These are phyloP conservation scores for Debaryomyces sp. DNA, from an alignment of 1,139 yeast species.

Conservation along the genomic window DNA sequence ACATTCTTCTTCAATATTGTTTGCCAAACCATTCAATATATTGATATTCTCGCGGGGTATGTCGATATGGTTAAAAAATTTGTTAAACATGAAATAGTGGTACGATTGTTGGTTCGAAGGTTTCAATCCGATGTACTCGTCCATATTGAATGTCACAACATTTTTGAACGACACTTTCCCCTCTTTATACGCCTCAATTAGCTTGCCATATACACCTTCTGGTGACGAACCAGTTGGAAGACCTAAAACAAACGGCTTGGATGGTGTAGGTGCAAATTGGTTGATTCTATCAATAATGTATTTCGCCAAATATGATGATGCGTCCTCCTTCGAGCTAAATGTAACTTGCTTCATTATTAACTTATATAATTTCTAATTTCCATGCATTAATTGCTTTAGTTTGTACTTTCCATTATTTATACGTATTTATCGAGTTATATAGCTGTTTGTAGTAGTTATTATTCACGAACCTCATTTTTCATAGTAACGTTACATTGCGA, in stretches of 20 bases:
- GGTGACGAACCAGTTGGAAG: constrained; percentile 72
- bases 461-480: not conserved
- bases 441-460: not conserved
- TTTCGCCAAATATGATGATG: constrained; percentile 54
- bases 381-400: not conserved
- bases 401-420: not conserved
- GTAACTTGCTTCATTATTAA: constrained; percentile 41
- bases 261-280: constrained; percentile 47
- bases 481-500: constrained; percentile 7
- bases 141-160: constrained; percentile 67
- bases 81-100: constrained; percentile 62
- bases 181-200: constrained; percentile 48
- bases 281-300: constrained; percentile 50
- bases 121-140: constrained; percentile 55
- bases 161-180: constrained; percentile 53
- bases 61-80: constrained; percentile 62
- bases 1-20: constrained; percentile 52
- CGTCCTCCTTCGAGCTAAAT: constrained; percentile 43
- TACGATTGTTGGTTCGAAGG: constrained; percentile 57
- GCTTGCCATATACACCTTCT: constrained; percentile 54
- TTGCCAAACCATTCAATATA: constrained; percentile 57
- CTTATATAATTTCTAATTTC: not conserved
- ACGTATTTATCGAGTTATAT: not conserved
- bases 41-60: constrained; percentile 57
- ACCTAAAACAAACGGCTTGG: constrained; percentile 59